Evolutionary conservation across 495 filamentous ascomycete species (phyloP).

Genomic region (Recurvomyces mirabilis): DNA sequence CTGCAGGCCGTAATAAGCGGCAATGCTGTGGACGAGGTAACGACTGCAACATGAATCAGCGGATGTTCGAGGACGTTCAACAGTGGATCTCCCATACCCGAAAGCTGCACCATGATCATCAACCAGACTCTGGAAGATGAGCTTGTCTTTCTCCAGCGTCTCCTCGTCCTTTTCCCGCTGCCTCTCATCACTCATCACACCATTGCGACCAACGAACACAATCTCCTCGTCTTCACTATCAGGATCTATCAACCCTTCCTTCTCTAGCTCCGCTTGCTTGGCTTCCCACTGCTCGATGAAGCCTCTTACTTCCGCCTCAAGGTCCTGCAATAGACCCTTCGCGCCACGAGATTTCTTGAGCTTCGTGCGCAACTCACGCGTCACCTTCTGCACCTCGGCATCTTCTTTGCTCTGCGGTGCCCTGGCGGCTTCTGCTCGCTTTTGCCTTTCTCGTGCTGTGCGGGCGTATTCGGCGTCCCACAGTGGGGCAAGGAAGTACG

Average conservation of each 20-base stretch:
- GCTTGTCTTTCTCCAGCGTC: conserved; percentile 50
- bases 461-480: conserved; percentile 64
- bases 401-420: conserved; percentile 31
- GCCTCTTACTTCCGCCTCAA: conserved; percentile 28
- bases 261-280: conserved; percentile 31
- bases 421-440: conserved; percentile 33
- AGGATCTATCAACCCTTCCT: conserved; percentile 39
- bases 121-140: conserved; percentile 65
- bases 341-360: conserved; percentile 62
- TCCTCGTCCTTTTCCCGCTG: conserved; percentile 35
- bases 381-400: conserved; percentile 38
- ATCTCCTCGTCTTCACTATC: conserved; percentile 78
- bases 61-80: too few species aligned
- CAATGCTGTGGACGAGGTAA: conserved; percentile 90
- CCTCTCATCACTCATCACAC: conserved; percentile 51
- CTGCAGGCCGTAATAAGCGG: conserved; percentile 79
- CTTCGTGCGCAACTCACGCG: conserved; percentile 50
- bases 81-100: conserved; percentile 65
- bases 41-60: conserved; percentile 42
- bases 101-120: conserved; percentile 69
- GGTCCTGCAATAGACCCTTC: conserved; percentile 29
- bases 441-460: conserved; percentile 4
- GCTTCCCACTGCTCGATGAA: conserved; percentile 31
- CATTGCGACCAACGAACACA: conserved; percentile 76
- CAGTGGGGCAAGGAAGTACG: conserved; percentile 77